A percentile compares a stretch with the other conserved stretches of the same genome.
Conservation (phyloP, 106 monocot species). For the Dendrobium nobile region DNA sequence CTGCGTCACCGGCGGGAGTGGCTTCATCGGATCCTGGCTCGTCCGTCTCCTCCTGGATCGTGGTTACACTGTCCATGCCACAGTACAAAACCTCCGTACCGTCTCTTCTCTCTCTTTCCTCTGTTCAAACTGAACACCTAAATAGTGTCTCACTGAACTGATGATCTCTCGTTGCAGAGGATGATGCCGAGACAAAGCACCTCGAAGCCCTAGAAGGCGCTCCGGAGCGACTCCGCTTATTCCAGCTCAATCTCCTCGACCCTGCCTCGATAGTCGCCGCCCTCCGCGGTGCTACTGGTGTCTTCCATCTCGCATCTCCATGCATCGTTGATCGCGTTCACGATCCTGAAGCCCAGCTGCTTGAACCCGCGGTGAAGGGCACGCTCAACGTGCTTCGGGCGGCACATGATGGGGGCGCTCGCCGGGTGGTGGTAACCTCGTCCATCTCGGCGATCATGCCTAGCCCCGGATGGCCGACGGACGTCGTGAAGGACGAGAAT, state of each 20-base stretch:
- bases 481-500: conserved; percentile 49
- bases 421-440: conserved; percentile 82
- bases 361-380: conserved; percentile 87
- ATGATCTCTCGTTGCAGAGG: conserved; percentile 26
- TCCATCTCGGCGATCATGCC: conserved; percentile 79
- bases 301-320: conserved; percentile 68
- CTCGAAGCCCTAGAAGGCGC: conserved; percentile 38
- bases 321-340: conserved; percentile 54
- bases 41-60: conserved; percentile 61
- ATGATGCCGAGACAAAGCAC: conserved; percentile 70
- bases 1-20: conserved; percentile 64
- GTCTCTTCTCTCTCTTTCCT: background rate
- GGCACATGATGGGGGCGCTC: conserved; percentile 55
- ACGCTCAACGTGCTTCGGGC: conserved; percentile 82
- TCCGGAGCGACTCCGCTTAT: conserved; percentile 30
- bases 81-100: conserved; percentile 62
- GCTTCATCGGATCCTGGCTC: conserved; percentile 72
- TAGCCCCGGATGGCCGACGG: conserved; percentile 68
- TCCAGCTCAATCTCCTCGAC: conserved; percentile 58
- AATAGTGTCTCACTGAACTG: too few relatives aligned
- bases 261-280: conserved; percentile 33
- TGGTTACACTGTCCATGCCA: conserved; percentile 80
- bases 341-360: conserved; percentile 67
- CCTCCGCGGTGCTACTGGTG: conserved; percentile 37
- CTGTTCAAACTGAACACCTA: background rate